Evolutionary conservation across 148 eudicot genomes (phyloP).

Genomic region (Chenopodium suecicum): DNA sequence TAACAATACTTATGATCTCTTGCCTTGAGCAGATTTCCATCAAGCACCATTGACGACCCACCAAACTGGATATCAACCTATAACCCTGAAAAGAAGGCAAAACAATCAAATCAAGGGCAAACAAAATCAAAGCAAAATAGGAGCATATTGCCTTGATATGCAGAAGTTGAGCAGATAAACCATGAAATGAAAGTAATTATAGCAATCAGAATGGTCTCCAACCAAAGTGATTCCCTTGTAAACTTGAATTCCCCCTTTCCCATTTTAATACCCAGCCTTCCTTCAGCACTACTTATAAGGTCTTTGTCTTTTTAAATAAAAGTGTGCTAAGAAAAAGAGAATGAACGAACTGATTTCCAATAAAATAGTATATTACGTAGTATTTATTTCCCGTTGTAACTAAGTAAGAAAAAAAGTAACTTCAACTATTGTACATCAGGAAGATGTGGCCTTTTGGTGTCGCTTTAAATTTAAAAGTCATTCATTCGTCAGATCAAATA

Average conservation of each 20-base stretch:
- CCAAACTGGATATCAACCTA: constrained; percentile 66
- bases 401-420: neutral
- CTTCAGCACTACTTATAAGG: neutral
- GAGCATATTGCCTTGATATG: neutral
- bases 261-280: neutral
- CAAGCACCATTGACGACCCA: constrained; percentile 79
- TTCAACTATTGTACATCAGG: neutral
- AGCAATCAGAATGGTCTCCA: neutral
- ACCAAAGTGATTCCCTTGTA: neutral
- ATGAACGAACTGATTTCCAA: neutral
- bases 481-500: neutral
- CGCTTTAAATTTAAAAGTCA: neutral
- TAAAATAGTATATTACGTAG: no score
- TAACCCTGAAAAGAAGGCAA: constrained; percentile 50
- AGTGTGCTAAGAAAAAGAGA: neutral
- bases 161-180: neutral
- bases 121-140: neutral
- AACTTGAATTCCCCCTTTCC: neutral
- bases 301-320: neutral
- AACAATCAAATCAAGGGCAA: neutral
- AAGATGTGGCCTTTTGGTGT: neutral
- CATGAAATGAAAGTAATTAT: neutral
- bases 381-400: neutral
- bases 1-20: constrained; percentile 68
- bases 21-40: constrained; percentile 77